Base-by-base conservation (phyloP, 495 filamentous ascomycete genomes). In the Ascodesmis nigricans region DNA sequence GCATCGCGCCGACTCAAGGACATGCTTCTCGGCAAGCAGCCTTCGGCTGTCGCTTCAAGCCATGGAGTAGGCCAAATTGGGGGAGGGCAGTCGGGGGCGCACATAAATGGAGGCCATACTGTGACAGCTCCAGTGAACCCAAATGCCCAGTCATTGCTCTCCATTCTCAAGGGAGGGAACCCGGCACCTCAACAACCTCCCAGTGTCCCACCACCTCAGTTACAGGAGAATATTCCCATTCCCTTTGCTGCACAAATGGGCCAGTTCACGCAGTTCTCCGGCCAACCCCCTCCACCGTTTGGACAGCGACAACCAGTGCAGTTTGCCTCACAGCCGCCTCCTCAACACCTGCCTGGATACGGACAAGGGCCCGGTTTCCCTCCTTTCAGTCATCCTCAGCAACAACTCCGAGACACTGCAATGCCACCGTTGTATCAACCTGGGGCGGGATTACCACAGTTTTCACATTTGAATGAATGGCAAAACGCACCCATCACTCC, bases 71-170 rank as follows among this genome's bases (percentile, higher is more conserved):
- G n/a, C n/a, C n/a, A n/a, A n/a, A n/a, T n/a, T n/a, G n/a, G n/a
- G n/a, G n/a, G n/a, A n/a, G n/a, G n/a, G 13, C 41, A 35, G 23
- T 26, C 33, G 3, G 22, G 33, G 13, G 33, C 21, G 13, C 17
- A 19, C 16, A 29, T 30, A 18, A 20, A 31, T 9, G 8, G 42
- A 33, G 39, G 27, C 9, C 35, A 42, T 5, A n/a, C n/a, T n/a
- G n/a, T n/a, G n/a, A n/a, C n/a, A n/a, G n/a, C n/a, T n/a, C n/a
- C n/a, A n/a, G 24, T 39, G n/a, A 24, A 21, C 16, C 46, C 47
- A 6, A 51, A 50, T 29, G 37, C 47, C 24, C 40, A 41, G 17
- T 19, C 39, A 10, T 26, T 51, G 7, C 47, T 51, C 26, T 50
- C 47, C 5, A 46, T 51, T 10, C 19, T 51, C 9, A 39, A 39